Base-by-base conservation (phyloP, 2,329 filamentous ascomycete genomes). In the Gyromitra esculenta region DNA sequence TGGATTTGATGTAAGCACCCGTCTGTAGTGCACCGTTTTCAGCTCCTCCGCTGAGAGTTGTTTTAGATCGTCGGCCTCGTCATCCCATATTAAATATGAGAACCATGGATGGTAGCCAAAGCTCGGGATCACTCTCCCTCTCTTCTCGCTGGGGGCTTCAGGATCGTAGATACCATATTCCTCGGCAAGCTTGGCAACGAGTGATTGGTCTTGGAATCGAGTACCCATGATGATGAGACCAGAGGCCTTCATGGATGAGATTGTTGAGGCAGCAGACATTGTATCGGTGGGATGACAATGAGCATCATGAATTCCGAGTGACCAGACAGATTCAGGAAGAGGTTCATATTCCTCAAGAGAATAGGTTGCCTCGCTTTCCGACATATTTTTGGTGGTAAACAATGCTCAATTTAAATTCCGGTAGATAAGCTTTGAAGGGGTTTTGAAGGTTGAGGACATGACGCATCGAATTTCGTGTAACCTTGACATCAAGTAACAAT, bases 21-120 rank as follows among this genome's bases (percentile, higher is more conserved):
- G 84, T 71, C 86, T 84, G 81, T 94, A 94, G 83, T 95, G 92
- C 76, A 78, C 80, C 76, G 84, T 87, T 87, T 80, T 87, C 21
- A 72, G 54, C 43, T 79, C 68, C 52, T 63, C 69, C 5, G 2
- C 43, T 4, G 73, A 35, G 25, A 76, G 63, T 25, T 41, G 15
- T 31, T 60, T 73, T n/a, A 67, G 52, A 18, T 75, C 69, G 8
- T 82, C 75, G 15, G 81, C 37, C 79, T 76, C 81, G 82, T 92
- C 89, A 81, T 90, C 87, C 81, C 90, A 93, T 80, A 96, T 87
- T 79, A 92, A 90, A 82, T 95, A 86, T 0, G 92, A 91, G 83
- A 94, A 95, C 92, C 92, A 96, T 0, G 92, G 92, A 82, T 96
- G 92, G 91, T 92, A 94, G 21, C 92, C 92, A 83, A 94, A 95